Conservation (phyloP, 371 early-diverging fungal genomes). For the Sporodiniella umbellata region DNA sequence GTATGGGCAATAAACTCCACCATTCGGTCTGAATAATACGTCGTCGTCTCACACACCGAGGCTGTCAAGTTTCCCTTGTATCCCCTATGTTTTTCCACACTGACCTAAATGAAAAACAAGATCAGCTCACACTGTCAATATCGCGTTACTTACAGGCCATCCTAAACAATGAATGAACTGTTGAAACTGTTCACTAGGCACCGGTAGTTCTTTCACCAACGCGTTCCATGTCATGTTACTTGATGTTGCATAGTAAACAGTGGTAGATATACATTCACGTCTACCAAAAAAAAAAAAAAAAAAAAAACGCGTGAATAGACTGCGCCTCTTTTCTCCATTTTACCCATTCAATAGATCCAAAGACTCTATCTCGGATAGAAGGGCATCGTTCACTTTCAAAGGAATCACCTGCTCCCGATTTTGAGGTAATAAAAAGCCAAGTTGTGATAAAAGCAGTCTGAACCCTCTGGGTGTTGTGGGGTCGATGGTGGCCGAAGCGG, state of each 20-base stretch:
- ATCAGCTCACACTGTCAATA: background rate
- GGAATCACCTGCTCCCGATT: slow-evolving; percentile 60
- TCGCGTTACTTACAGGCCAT: slow-evolving; percentile 57
- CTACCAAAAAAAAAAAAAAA: slow-evolving; percentile 37
- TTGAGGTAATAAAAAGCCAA: slow-evolving; percentile 61
- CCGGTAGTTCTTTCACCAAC: slow-evolving; percentile 50
- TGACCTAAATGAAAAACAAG: slow-evolving; percentile 30
- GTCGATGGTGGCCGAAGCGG: slow-evolving; percentile 20
- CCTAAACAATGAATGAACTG: slow-evolving; percentile 69
- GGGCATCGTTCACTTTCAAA: slow-evolving; percentile 53
- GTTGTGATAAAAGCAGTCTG: slow-evolving; percentile 61
- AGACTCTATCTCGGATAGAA: slow-evolving; percentile 64
- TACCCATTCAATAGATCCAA: slow-evolving; percentile 71
- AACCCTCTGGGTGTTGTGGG: slow-evolving; percentile 44
- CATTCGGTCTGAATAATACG: slow-evolving; percentile 71
- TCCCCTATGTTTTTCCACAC: slow-evolving; percentile 56
- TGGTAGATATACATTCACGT: slow-evolving; percentile 69
- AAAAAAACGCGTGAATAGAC: too few species aligned
- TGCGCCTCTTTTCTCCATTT: too few species aligned
- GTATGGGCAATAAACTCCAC: slow-evolving; percentile 72
- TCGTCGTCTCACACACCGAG: slow-evolving; percentile 53
- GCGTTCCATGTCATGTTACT: slow-evolving; percentile 48
- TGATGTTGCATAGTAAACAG: slow-evolving; percentile 60
- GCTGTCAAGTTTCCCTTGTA: slow-evolving; percentile 61
- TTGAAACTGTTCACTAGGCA: slow-evolving; percentile 58